Evolutionary conservation across 306 rosid genomes (phyloP), one percentile per base, ranked within the genome.

Genomic region (Alnus rubra): DNA sequence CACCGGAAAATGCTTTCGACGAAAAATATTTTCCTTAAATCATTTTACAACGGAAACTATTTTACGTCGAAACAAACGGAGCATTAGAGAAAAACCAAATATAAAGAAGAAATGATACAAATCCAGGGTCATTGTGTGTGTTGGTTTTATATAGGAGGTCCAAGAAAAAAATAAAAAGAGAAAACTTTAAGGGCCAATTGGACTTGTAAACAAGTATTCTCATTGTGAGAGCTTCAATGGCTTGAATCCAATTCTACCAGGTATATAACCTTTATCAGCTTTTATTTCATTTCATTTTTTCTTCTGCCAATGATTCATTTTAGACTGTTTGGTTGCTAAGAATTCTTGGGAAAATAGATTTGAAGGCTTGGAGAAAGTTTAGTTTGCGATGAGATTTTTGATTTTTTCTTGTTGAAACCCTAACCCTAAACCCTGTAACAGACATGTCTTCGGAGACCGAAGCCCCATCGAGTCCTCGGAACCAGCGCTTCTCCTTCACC

Each of bases 401-500:
- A 39, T 18, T 42, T 39, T 42, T 67, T 16, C n/a, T 1, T 12
- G 39, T 42, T 9, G 30, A 18, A 39, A 39, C 2, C 50, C 28
- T 39, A 67, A 42, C 51, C 50, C 31, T 67, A 67, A 49, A 39
- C 13, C n/a, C 10, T n/a, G 9, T n/a, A 28, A 42, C 49, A 67
- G 48, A 67, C 44, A 84, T 88, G 93, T 80, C 90, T 2, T 0
- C 78, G 6, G 87, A 86, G 79, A 76, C 85, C 50, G 79, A 78
- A 78, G 52, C 16, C 18, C 0, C 69, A 50, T 54, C 82, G 11
- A 51, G 59, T 69, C 52, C 30, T 2, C 45, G 33, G 10, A 78
- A 33, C 30, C 83, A 81, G 74, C 75, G 82, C 76, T 77, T 91
- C 18, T 86, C 92, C 3, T 91, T 93, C 84, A 0, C 92, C 33